Conservation (phyloP, 768 basidiomycete genomes). For the Mycena chlorophos region DNA sequence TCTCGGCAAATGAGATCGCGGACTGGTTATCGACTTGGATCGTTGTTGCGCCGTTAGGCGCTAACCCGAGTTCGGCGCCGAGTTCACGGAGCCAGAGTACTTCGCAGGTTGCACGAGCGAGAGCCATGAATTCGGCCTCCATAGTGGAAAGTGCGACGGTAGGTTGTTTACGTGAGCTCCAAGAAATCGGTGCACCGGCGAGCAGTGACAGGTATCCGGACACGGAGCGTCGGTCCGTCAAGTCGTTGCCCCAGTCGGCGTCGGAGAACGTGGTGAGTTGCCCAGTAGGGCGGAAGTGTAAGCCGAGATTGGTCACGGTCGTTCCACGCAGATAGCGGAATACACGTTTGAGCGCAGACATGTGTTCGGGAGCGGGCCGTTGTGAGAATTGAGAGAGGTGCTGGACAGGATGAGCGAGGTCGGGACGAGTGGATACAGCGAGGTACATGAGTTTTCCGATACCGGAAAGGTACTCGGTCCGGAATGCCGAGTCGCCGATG, state of each 20-base stretch:
- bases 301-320: conserved; percentile 8
- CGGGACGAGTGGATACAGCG: conserved; percentile 32
- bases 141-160: conserved; percentile 24
- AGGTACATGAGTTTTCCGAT: conserved; percentile 1
- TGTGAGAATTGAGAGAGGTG: conserved; percentile 29
- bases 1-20: conserved; percentile 25
- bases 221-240: conserved; percentile 24
- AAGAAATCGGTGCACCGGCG: conserved; percentile 32
- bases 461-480: neutral
- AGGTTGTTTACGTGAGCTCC: conserved; percentile 35
- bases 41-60: neutral
- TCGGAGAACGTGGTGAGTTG: conserved; percentile 9
- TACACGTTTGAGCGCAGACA: conserved; percentile 34
- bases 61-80: conserved; percentile 16
- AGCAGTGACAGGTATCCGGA: conserved; percentile 35
- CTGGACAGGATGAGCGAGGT: conserved; percentile 34
- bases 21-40: conserved; percentile 33
- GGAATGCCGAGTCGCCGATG: neutral
- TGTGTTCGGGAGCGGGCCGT: conserved; percentile 32
- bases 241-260: conserved; percentile 24
- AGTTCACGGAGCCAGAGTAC: conserved; percentile 31
- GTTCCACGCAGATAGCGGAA: conserved; percentile 36
- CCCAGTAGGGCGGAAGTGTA: conserved; percentile 5
- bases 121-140: conserved; percentile 41
- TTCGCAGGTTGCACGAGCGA: conserved; percentile 30